Conservation (phyloP, 495 filamentous ascomycete genomes). For the Tuber calosporum region DNA sequence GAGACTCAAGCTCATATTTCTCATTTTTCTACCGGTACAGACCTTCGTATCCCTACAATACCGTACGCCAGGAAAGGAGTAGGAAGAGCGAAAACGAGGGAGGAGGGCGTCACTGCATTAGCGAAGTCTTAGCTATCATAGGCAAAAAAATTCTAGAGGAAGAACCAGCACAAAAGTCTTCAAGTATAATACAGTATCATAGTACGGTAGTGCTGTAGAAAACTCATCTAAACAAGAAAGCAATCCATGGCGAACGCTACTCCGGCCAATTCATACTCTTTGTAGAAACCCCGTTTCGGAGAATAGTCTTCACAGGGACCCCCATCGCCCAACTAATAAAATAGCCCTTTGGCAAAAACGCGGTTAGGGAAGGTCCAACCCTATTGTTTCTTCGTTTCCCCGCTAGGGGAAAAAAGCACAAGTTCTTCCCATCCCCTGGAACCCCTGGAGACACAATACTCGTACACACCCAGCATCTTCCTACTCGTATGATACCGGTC, state of each 20-base stretch:
- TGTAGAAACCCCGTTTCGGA: neutral
- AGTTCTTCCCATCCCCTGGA: neutral
- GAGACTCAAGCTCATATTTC: no score
- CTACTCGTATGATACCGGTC: no score
- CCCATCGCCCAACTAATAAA: neutral
- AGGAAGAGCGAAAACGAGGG: neutral
- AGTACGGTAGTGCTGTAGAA: neutral
- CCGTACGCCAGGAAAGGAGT: neutral
- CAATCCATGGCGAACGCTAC: neutral
- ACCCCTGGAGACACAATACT: neutral
- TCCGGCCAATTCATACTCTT: neutral
- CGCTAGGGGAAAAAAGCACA: neutral
- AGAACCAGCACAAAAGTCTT: neutral
- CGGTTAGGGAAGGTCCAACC: neutral
- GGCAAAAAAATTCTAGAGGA: neutral
- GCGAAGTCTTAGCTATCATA: neutral
- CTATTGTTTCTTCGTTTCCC: neutral
- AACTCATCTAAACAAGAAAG: neutral
- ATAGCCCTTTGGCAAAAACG: neutral
- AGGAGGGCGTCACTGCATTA: neutral
- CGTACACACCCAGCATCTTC: no score
- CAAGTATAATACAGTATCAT: no score
- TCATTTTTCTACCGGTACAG: no score
- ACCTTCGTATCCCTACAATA: no score
- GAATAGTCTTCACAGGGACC: neutral